A percentile compares a stretch with the other conserved stretches of the same genome.
Evolutionary conservation across 2,329 filamentous ascomycete species (phyloP).

Genomic region (Byssothecium circinans): DNA sequence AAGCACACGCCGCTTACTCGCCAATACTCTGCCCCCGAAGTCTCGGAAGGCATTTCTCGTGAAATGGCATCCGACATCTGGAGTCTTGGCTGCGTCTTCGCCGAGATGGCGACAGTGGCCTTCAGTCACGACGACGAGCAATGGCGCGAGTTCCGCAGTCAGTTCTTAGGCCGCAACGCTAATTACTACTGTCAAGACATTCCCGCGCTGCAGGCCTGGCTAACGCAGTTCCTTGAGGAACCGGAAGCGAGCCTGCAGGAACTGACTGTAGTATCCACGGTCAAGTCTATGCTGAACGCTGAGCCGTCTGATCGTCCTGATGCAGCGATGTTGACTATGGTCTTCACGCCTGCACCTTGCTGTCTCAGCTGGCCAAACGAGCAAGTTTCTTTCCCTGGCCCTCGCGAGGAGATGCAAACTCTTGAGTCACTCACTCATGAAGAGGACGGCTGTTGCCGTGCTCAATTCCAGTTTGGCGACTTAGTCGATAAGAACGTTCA

Average conservation of each 20-base stretch:
- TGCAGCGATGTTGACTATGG: slow-evolving; percentile 32
- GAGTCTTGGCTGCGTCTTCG: slow-evolving; percentile 93
- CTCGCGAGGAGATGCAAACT: slow-evolving; percentile 30
- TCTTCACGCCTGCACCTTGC: slow-evolving; percentile 41
- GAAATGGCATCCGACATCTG: slow-evolving; percentile 70
- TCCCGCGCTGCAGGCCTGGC: slow-evolving; percentile 28
- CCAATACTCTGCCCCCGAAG: slow-evolving; percentile 42
- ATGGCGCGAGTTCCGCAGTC: slow-evolving; percentile 31
- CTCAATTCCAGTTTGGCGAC: slow-evolving; percentile 11
- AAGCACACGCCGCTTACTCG: slow-evolving; percentile 32
- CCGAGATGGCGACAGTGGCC: slow-evolving; percentile 75
- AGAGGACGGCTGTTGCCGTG: slow-evolving; percentile 18
- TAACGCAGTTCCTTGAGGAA: slow-evolving; percentile 25
- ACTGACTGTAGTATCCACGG: slow-evolving; percentile 26
- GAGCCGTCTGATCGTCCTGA: slow-evolving; percentile 35
- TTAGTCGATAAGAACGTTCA: slow-evolving; percentile 1
- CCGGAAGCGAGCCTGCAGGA: slow-evolving; percentile 20
- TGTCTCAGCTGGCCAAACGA: slow-evolving; percentile 43
- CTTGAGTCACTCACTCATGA: slow-evolving; percentile 28
- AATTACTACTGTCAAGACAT: slow-evolving; percentile 43
- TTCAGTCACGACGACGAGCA: slow-evolving; percentile 24
- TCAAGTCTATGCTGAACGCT: slow-evolving; percentile 35
- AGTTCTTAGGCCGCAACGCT: slow-evolving; percentile 32
- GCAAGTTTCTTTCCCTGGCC: slow-evolving; percentile 35
- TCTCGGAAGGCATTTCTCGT: slow-evolving; percentile 29